Conservation (phyloP, 495 filamentous ascomycete genomes). For the Neurospora sp. region DNA sequence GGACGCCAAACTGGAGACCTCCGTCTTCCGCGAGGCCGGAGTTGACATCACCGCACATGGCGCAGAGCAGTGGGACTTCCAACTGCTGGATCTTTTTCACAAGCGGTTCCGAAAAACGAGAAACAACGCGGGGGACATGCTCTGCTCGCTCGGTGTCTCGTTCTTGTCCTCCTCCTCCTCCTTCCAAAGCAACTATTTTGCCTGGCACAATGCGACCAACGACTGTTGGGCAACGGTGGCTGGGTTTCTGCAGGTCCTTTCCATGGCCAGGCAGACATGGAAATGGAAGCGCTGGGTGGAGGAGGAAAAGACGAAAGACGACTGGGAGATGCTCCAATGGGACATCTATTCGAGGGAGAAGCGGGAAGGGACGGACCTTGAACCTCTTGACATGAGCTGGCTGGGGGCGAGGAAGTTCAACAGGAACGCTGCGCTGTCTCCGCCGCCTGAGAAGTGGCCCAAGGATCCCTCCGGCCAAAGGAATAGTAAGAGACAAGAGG, state of each 20-base stretch:
- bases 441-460: not conserved
- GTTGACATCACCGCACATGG: not conserved
- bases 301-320: not conserved
- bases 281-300: not conserved
- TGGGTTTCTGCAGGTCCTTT: not conserved
- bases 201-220: not conserved
- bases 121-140: not conserved
- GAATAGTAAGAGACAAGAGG: not conserved
- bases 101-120: accelerated
- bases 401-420: not conserved
- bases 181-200: not conserved
- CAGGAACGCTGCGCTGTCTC: not conserved
- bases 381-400: not conserved
- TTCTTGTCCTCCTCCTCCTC: not conserved
- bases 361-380: not conserved
- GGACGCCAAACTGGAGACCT: not conserved
- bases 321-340: accelerated
- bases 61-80: not conserved
- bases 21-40: not conserved
- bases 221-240: not conserved
- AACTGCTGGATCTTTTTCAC: not conserved
- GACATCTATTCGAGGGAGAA: not conserved
- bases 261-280: not conserved
- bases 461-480: not conserved
- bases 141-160: not conserved